Evolutionary conservation across 306 rosid genomes (phyloP).

Genomic region (Hippophae gyantsensis): DNA sequence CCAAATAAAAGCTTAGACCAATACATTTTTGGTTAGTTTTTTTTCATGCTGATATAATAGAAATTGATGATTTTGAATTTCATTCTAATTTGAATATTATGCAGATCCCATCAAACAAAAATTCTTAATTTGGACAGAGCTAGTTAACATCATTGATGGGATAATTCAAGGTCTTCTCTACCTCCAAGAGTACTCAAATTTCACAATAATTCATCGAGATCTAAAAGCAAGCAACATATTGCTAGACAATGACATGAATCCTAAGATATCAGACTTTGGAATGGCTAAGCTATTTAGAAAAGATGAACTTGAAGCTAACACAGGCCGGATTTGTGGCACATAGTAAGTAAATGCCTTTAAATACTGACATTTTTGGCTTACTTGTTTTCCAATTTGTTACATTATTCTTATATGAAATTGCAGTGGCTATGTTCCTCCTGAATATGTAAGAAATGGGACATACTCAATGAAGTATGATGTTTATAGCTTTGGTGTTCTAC

Average conservation of each 20-base stretch:
- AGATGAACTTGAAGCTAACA: slow-evolving; percentile 55
- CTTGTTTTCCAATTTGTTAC: background rate
- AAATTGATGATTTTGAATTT: background rate
- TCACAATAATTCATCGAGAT: slow-evolving; percentile 59
- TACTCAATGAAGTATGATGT: slow-evolving; percentile 49
- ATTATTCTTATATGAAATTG: slow-evolving; percentile 1
- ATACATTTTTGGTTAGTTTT: slow-evolving; percentile 27
- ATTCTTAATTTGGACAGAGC: slow-evolving; percentile 37
- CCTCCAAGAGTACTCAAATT: slow-evolving; percentile 69
- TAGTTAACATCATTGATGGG: slow-evolving; percentile 53
- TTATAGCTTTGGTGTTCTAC: slow-evolving; percentile 34
- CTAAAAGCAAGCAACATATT: slow-evolving; percentile 53
- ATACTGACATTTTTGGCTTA: background rate
- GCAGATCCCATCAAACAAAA: slow-evolving; percentile 33
- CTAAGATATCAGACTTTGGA: slow-evolving; percentile 65
- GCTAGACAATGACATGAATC: slow-evolving; percentile 41
- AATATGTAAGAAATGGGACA: slow-evolving; percentile 44
- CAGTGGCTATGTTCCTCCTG: slow-evolving; percentile 60
- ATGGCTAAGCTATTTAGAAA: slow-evolving; percentile 52
- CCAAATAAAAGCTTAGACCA: slow-evolving; percentile 39
- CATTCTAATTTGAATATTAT: slow-evolving; percentile 1
- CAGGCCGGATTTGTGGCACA: slow-evolving; percentile 49
- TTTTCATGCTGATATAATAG: background rate
- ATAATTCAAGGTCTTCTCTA: slow-evolving; percentile 65
- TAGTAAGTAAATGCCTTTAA: slow-evolving; percentile 27